Evolutionary conservation across 495 filamentous ascomycete species (phyloP), one percentile per base, ranked within the genome.

Genomic region (Chaetomidium leptoderma): DNA sequence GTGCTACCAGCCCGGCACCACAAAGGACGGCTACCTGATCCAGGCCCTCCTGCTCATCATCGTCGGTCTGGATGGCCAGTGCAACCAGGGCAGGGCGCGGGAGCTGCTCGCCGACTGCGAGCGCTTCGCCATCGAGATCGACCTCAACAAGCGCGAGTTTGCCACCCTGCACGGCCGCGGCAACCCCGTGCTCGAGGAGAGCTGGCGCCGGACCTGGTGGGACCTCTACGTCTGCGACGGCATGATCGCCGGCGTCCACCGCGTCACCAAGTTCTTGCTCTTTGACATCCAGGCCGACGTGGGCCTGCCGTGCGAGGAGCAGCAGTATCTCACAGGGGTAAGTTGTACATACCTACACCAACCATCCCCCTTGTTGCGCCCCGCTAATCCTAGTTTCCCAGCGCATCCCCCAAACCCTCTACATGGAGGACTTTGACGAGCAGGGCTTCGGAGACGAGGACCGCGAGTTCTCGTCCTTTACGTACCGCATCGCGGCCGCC

Each of bases 191-290:
- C 57, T 81, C 33, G 80, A 81, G 61, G 91, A 96, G 66, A 86
- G 86, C 65, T 84, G 89, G 79, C 79, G 91, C 26, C 80, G 91
- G 39, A 95, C 90, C 16, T 95, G 90, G 91, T 96, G 91, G 91
- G 89, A 95, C 62, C 70, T 96, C 47, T 95, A 86, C 65, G 82
- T 91, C 40, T 80, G 90, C 14, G 90, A 95, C 59, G 85, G 85
- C 35, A 79, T 82, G 81, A 72, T 83, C 58, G 77, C 81, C 58
- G 80, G 79, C 30, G 78, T 82, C 39, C 76, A 84, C 58, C 72
- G 78, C 53, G 66, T 79, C 32, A 81, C 83, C 44, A 79, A 81
- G 21, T 86, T 87, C 59, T 62, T 73, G 27, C 71, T 85, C 32
- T 78, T 79, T 53, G 74, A 81, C 42, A 74, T 88, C 42, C 67